Evolutionary conservation across 768 basidiomycete species (phyloP).

Genomic region (Rhizopogon rudus): DNA sequence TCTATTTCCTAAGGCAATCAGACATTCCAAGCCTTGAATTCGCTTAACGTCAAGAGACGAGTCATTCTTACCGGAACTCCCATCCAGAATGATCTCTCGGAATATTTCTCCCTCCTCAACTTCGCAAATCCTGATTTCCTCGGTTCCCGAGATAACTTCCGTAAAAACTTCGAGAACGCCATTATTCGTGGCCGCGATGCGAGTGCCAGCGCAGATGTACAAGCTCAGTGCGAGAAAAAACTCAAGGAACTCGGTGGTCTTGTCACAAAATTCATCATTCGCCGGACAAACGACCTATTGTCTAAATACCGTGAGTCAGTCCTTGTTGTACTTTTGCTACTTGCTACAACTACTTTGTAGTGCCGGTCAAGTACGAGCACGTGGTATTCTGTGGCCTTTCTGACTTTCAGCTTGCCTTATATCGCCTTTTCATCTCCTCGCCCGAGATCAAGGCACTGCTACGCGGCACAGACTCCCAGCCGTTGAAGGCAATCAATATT

Average conservation of each 20-base stretch:
- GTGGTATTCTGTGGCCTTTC: slow-evolving; percentile 91
- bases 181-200: slow-evolving; percentile 91
- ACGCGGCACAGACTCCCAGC: slow-evolving; percentile 84
- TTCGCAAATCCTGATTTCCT: slow-evolving; percentile 92
- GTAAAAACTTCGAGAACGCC: slow-evolving; percentile 90
- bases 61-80: slow-evolving; percentile 95
- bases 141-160: slow-evolving; percentile 84
- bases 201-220: slow-evolving; percentile 71
- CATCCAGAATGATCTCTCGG: slow-evolving; percentile 91
- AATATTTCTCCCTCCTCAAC: slow-evolving; percentile 90
- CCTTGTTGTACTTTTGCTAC: not conserved
- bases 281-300: slow-evolving; percentile 88
- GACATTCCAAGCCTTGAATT: slow-evolving; percentile 81
- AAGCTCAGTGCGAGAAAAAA: slow-evolving; percentile 83
- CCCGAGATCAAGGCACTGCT: slow-evolving; percentile 89
- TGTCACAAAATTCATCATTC: slow-evolving; percentile 92
- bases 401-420: slow-evolving; percentile 77
- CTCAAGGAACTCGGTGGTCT: slow-evolving; percentile 84
- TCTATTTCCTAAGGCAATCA: slow-evolving; percentile 62
- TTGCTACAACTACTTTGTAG: slow-evolving; percentile 36
- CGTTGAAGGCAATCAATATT: slow-evolving; percentile 93
- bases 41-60: slow-evolving; percentile 80
- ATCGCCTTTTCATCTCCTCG: slow-evolving; percentile 87
- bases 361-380: slow-evolving; percentile 98
- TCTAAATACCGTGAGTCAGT: slow-evolving; percentile 83